Evolutionary conservation across 129 eudicot species (phyloP), one percentile per base, ranked within the genome.

Genomic region (Ambrosia artemisiifolia): DNA sequence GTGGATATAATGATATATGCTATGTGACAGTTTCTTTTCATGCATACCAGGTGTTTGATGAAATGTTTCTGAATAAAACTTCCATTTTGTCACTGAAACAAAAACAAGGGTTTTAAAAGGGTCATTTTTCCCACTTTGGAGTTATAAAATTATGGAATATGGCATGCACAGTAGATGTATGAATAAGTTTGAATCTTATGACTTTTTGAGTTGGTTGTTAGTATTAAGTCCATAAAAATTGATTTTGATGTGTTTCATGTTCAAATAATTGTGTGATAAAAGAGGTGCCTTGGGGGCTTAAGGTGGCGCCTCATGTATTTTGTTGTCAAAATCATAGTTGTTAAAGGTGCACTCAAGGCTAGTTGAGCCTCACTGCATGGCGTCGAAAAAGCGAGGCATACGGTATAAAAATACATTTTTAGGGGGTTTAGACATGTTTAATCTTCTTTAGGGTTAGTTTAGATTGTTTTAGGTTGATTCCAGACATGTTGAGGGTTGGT

Each of bases 31-130:
- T 24, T 24, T 1, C 28, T 24, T 40, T 40, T 14, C 11, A 36
- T 34, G 69, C 77, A 44, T 20, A 47, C 61, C 4, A 61, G 35
- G 13, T 72, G 77, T 72, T 72, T 46, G 77, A 72, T 72, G 60
- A 61, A 72, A 72, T 72, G 77, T 44, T 18, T 35, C 44, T 16
- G 8, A 16, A 44, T 18, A 47, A 60, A 72, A 16, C 35, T 17
- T 53, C 16, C 10, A 16, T 19, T 32, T 65, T 19, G 30, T 36
- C 42, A 30, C 57, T 3, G 4, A 53, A 65, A 65, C 36, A 42
- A 65, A 40, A 40, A 19, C 17, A 65, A 42, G 16, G 28, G 14
- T 67, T 67, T 9, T 53, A 53, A 18, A 50, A 16, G 18, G 16
- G 18, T 16, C 56, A n/a, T 5, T 54, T 54, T 54, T 54, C 32